These are phyloP conservation scores for Nakazawaea siamensis DNA, from an alignment of 805 yeast genomes.

Conservation along the genomic window DNA sequence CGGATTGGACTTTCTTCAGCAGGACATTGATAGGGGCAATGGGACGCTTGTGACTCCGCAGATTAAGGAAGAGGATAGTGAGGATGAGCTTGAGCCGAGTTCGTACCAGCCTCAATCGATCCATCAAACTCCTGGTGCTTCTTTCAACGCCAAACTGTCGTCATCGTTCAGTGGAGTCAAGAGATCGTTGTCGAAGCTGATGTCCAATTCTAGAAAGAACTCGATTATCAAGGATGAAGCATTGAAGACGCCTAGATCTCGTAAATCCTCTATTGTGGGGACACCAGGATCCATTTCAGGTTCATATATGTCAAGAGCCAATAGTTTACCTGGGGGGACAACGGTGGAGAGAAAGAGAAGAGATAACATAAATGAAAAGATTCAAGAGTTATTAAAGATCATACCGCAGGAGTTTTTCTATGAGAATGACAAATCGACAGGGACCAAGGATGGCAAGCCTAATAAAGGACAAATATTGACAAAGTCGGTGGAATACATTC, in stretches of 20 bases:
- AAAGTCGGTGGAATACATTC: conserved; percentile 68
- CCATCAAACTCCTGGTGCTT: conserved; percentile 7
- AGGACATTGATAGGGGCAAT: background rate
- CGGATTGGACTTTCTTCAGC: conserved; percentile 6
- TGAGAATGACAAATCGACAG: conserved; percentile 39
- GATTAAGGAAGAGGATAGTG: conserved; percentile 1
- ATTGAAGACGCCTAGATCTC: conserved; percentile 6
- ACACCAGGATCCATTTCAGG: conserved; percentile 4
- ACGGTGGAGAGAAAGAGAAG: conserved; percentile 38
- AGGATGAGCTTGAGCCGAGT: background rate
- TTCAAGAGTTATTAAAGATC: conserved; percentile 34
- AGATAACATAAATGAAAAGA: conserved; percentile 51
- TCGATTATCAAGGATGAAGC: conserved; percentile 10
- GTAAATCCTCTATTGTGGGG: conserved; percentile 9
- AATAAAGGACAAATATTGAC: conserved; percentile 77
- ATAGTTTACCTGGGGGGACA: conserved; percentile 9
- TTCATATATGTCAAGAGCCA: background rate
- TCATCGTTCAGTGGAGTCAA: conserved; percentile 9
- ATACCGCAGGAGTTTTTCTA: conserved; percentile 31
- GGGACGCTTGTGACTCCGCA: background rate
- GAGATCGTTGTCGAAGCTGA: conserved; percentile 8
- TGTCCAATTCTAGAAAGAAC: conserved; percentile 9
- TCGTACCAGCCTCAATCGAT: conserved; percentile 6
- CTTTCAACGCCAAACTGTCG: background rate
- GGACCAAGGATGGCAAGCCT: conserved; percentile 79